phyloP scores from a whole-genome alignment of 768 basidiomycete species.

The Lactarius trivialis region DNA sequence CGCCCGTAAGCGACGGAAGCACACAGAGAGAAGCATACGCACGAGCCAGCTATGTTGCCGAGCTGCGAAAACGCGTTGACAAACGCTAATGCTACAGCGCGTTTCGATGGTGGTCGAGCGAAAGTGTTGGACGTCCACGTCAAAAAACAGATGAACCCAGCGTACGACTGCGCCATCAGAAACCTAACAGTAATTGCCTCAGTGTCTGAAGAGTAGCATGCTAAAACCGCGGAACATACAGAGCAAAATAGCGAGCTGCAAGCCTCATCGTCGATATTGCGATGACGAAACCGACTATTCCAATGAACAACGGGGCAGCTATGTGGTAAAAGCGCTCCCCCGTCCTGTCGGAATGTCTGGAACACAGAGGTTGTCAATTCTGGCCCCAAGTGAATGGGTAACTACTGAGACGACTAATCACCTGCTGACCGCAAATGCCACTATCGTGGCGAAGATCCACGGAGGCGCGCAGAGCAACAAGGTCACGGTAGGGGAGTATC shows the following conservation, averaged over 20 bases:
- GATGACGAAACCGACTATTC: slow-evolving; percentile 63
- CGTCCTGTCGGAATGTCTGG: slow-evolving; percentile 61
- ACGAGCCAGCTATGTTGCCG: slow-evolving; percentile 82
- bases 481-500: slow-evolving; percentile 56
- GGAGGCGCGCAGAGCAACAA: slow-evolving; percentile 76
- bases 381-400: neutral
- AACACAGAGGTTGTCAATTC: neutral
- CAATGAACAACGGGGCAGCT: slow-evolving; percentile 43
- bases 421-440: slow-evolving; percentile 49
- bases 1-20: slow-evolving; percentile 5
- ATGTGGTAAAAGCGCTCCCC: slow-evolving; percentile 72
- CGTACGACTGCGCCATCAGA: slow-evolving; percentile 68
- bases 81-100: slow-evolving; percentile 79
- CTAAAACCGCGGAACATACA: slow-evolving; percentile 35
- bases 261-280: slow-evolving; percentile 58
- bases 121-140: slow-evolving; percentile 52
- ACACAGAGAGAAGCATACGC: slow-evolving; percentile 30
- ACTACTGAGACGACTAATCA: neutral
- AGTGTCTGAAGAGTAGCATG: neutral
- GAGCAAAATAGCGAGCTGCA: slow-evolving; percentile 55
- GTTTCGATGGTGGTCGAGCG: slow-evolving; percentile 78
- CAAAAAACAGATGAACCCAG: slow-evolving; percentile 62
- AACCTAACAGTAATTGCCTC: slow-evolving; percentile 40
- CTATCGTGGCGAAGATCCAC: slow-evolving; percentile 55
- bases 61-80: slow-evolving; percentile 78